Conservation (phyloP, 306 rosid genomes). For the Rosa persica region DNA sequence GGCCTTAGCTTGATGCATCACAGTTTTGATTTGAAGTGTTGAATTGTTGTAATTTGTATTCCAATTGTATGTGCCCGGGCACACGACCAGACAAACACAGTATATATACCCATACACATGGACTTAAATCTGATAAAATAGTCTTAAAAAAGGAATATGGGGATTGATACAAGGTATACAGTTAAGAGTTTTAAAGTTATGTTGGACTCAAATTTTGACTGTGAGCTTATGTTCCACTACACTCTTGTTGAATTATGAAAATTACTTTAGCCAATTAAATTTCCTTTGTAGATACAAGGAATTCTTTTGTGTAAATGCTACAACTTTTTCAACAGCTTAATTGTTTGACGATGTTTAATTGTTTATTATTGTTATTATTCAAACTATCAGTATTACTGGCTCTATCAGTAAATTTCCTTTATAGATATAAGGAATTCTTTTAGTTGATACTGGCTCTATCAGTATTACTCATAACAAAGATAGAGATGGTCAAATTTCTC, state of each 20-base stretch:
- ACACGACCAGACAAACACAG: not conserved
- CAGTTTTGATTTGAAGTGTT: not conserved
- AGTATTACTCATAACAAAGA: too few species aligned
- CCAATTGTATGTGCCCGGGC: not conserved
- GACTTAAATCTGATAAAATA: not conserved
- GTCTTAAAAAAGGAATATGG: not conserved
- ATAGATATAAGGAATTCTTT: too few species aligned
- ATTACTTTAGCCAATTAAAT: not conserved
- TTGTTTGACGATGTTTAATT: too few species aligned
- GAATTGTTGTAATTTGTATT: not conserved
- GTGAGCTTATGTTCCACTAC: not conserved
- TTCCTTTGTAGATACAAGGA: not conserved
- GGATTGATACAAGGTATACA: not conserved
- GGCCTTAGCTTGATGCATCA: not conserved
- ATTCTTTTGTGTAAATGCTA: not conserved
- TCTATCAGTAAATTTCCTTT: too few species aligned
- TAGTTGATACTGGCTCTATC: too few species aligned
- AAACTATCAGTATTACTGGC: too few species aligned
- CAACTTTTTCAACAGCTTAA: too few species aligned
- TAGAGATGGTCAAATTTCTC: too few species aligned
- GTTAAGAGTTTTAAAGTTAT: not conserved
- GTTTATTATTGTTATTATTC: too few species aligned
- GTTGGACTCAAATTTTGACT: not conserved
- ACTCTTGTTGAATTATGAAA: not conserved
- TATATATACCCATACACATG: not conserved